Conservation (phyloP, 208 protist species). For the Acanthamoeba triangularis region DNA sequence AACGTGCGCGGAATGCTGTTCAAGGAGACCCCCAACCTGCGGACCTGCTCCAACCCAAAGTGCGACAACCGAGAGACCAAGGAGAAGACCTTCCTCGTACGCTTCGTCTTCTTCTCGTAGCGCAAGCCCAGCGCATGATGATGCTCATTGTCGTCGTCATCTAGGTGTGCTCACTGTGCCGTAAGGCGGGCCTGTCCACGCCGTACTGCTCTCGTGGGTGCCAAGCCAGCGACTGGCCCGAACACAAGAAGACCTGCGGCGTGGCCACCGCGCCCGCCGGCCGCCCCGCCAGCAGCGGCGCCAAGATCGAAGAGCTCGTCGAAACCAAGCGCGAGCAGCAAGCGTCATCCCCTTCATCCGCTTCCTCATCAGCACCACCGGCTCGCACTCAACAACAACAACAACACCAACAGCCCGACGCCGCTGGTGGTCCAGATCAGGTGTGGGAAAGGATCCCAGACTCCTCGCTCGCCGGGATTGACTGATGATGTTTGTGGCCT, state of each 20-base stretch:
- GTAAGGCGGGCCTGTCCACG: constrained; percentile 16
- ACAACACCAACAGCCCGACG: neutral
- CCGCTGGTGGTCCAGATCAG: neutral
- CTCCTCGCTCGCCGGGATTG: neutral
- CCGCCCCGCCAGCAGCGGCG: neutral
- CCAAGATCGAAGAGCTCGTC: constrained; percentile 54
- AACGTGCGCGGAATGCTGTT: constrained; percentile 61
- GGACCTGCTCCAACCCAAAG: constrained; percentile 8
- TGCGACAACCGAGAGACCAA: constrained; percentile 61
- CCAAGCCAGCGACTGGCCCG: constrained; percentile 55
- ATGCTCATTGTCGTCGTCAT: neutral
- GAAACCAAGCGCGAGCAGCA: constrained; percentile 25
- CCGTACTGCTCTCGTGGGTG: constrained; percentile 73
- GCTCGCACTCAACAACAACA: neutral
- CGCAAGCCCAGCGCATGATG: no score
- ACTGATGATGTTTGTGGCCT: neutral
- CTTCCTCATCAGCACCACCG: neutral
- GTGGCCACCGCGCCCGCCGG: neutral
- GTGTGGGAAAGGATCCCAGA: constrained; percentile 32
- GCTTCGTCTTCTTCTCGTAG: no score
- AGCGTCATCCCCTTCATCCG: neutral
- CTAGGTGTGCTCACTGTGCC: constrained; percentile 54
- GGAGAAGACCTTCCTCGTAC: constrained; percentile 64
- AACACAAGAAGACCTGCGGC: constrained; percentile 71
- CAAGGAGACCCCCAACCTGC: constrained; percentile 47